Percentiles rank a stretch among this genome's conserved stretches.
These are phyloP conservation scores for Endocalyx cinctus DNA, from an alignment of 2,329 filamentous ascomycete species.

Conservation along the genomic window DNA sequence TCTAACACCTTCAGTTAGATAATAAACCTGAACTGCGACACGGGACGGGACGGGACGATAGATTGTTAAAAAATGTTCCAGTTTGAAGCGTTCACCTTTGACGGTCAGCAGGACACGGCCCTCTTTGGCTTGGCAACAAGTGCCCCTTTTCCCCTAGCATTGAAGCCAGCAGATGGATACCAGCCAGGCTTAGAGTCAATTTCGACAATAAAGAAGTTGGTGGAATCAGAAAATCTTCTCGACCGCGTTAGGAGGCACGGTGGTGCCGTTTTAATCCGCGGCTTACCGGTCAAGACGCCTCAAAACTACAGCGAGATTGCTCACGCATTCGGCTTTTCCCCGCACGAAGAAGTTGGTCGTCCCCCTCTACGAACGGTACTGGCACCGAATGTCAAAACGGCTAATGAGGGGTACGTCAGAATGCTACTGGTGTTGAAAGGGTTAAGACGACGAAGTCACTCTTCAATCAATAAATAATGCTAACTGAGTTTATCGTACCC, in stretches of 20 bases:
- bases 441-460: too few relatives aligned
- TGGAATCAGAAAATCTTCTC: slow-evolving; percentile 21
- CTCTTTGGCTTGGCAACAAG: slow-evolving; percentile 15
- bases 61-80: too few relatives aligned
- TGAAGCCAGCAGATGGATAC: slow-evolving; percentile 8
- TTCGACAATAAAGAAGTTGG: slow-evolving; percentile 11
- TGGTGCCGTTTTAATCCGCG: slow-evolving; percentile 28
- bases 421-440: too few relatives aligned
- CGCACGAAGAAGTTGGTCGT: slow-evolving; percentile 30
- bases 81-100: slow-evolving; percentile 16
- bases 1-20: too few relatives aligned
- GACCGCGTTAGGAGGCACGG: slow-evolving; percentile 23
- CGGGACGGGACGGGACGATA: too few relatives aligned
- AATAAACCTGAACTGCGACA: too few relatives aligned
- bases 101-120: slow-evolving; percentile 17
- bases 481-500: slow-evolving; percentile 1
- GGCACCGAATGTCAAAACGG: slow-evolving; percentile 31
- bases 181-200: slow-evolving; percentile 10
- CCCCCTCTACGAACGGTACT: slow-evolving; percentile 27
- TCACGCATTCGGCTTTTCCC: slow-evolving; percentile 29
- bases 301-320: slow-evolving; percentile 30
- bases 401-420: slow-evolving; percentile 28
- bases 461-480: neutral
- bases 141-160: slow-evolving; percentile 19
- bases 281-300: slow-evolving; percentile 25